phyloP scores from a whole-genome alignment of 805 yeast genomes.

The Saccharomyces mikatae region DNA sequence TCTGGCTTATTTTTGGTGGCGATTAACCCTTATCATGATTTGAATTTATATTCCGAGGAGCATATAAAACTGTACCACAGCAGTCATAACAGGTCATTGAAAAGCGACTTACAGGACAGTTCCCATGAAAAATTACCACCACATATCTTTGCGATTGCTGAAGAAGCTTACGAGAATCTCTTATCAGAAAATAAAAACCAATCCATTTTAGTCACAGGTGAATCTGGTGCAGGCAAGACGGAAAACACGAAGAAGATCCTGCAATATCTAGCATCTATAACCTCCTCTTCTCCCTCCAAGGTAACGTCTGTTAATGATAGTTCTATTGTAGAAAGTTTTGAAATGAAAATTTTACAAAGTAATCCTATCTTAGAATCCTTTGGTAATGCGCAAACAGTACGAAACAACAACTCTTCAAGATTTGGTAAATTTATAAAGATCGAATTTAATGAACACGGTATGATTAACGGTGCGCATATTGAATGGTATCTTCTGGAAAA shows the following conservation, averaged over 20 bases:
- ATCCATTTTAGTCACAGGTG: constrained; percentile 94
- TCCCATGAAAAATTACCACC: constrained; percentile 36
- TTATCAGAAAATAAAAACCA: constrained; percentile 66
- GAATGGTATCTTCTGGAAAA: constrained; percentile 93
- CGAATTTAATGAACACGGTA: constrained; percentile 55
- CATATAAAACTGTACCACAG: constrained; percentile 50
- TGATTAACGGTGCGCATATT: constrained; percentile 79
- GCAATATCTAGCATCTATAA: constrained; percentile 78
- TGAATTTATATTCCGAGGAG: constrained; percentile 62
- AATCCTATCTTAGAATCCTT: constrained; percentile 93
- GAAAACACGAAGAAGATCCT: constrained; percentile 93
- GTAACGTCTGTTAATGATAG: constrained; percentile 3
- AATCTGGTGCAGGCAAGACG: constrained; percentile 97
- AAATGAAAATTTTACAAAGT: constrained; percentile 80
- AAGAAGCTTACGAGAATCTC: constrained; percentile 73
- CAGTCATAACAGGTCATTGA: constrained; percentile 21
- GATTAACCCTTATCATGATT: constrained; percentile 75
- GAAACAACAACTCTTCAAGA: constrained; percentile 90
- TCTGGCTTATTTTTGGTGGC: constrained; percentile 95
- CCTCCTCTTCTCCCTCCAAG: constrained; percentile 28
- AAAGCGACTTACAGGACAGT: not conserved
- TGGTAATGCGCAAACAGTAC: constrained; percentile 93
- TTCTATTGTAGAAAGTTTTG: constrained; percentile 43
- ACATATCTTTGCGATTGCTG: constrained; percentile 86
- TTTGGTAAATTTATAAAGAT: constrained; percentile 94